Evolutionary conservation across 805 yeast species (phyloP).

Genomic region (Tetrapisispora fleetii): DNA sequence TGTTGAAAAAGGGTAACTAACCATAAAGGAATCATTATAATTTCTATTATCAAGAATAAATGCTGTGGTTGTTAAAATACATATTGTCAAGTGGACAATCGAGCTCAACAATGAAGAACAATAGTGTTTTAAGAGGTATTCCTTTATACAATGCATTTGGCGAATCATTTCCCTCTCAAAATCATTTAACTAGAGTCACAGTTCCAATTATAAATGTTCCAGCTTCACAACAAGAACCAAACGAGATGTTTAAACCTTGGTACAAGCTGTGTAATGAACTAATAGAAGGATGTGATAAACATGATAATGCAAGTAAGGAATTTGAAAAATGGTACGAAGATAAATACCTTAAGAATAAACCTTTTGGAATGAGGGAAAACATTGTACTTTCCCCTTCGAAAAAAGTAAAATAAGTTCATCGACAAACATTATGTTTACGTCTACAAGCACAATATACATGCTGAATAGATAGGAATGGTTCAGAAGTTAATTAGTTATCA

Average conservation of each 20-base stretch:
- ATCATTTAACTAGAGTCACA: background rate
- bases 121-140: constrained; percentile 1
- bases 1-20: background rate
- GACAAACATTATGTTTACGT: background rate
- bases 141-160: constrained; percentile 18
- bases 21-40: background rate
- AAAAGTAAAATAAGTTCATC: background rate
- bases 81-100: too few species aligned
- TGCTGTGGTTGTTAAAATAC: too few species aligned
- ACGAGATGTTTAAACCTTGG: constrained; percentile 24
- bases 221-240: constrained; percentile 3
- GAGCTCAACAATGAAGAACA: background rate
- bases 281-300: constrained; percentile 8
- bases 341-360: constrained; percentile 19
- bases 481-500: too few species aligned
- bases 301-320: constrained; percentile 6
- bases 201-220: background rate
- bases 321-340: constrained; percentile 22
- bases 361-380: constrained; percentile 21
- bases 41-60: too few species aligned
- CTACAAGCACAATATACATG: too few species aligned
- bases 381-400: constrained; percentile 16
- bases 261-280: constrained; percentile 14
- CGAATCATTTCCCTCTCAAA: constrained; percentile 12
- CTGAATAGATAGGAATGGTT: too few species aligned